Evolutionary conservation across 306 rosid genomes (phyloP), one percentile per base, ranked within the genome.

Genomic region (Quercus rubra): DNA sequence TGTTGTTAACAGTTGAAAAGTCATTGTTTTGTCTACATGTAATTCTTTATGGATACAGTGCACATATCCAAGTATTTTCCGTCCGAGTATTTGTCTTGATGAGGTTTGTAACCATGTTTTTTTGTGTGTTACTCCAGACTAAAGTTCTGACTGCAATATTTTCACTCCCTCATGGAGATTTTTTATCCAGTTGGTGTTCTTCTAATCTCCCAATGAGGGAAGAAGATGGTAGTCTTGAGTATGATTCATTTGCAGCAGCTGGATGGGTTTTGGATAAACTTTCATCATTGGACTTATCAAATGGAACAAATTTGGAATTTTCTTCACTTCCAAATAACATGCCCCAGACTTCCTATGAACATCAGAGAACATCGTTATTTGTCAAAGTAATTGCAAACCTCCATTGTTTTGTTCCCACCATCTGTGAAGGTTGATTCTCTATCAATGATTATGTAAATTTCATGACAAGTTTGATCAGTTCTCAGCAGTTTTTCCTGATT

Each of bases 371-470:
- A 21, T 89, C 99, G 31, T 85, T 94, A 74, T 91, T 94, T 84
- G 92, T 94, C 86, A 94, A 94, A 92, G 79, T 94, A 81, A 90
- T 94, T 78, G 99, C 99, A 84, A 94, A 94, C 85, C 99, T 94
- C 84, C 99, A 94, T 83, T 94, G 97, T 87, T 94, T 94, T 70
- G 87, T 92, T 82, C 99, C 99, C 80, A 83, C 75, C 81, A 87
- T 94, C 66, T 94, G 97, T 79, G 92, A 92, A 92, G 99, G 99
- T 94, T 83, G 80, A 83, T 80, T 82, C 83, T 82, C 79, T 78
- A 74, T 31, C 78, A 52, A 62, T 28, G 21, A 64, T 35, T 87
- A 73, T 81, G 56, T 49, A 66, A 70, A 25, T 74, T 58, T 83
- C 64, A 52, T 64, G 23, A 76, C 64, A 28, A 78, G 63, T 71